Conservation (phyloP, 345 rosid genomes). For the Euphorbia peplus region DNA sequence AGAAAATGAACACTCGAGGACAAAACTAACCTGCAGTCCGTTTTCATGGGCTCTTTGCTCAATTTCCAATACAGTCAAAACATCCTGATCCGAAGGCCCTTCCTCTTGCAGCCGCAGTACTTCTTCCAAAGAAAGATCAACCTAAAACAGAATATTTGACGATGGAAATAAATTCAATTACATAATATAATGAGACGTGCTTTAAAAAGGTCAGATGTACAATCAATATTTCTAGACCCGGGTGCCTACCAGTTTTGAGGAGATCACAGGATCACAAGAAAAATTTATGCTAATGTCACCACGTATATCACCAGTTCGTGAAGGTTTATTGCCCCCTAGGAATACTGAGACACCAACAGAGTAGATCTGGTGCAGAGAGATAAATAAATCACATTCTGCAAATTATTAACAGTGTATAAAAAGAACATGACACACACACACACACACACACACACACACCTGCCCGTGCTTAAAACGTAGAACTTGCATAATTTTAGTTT, state of each 20-base stretch:
- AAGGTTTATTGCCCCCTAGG: slow-evolving; percentile 85
- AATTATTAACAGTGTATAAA: slow-evolving; percentile 7
- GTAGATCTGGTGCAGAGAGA: slow-evolving; percentile 55
- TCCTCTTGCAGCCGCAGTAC: slow-evolving; percentile 71
- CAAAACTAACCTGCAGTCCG: slow-evolving; percentile 65
- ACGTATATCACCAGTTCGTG: slow-evolving; percentile 77
- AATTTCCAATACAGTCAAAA: slow-evolving; percentile 72
- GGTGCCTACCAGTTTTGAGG: slow-evolving; percentile 61
- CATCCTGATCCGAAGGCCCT: slow-evolving; percentile 72
- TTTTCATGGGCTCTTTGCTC: slow-evolving; percentile 96
- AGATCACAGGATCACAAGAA: slow-evolving; percentile 89
- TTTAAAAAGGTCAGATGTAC: not conserved
- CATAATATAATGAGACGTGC: not conserved
- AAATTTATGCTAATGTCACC: slow-evolving; percentile 81
- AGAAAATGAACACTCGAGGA: not conserved
- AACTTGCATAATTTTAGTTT: slow-evolving; percentile 77
- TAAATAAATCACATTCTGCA: slow-evolving; percentile 18
- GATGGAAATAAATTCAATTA: not conserved
- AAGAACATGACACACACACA: slow-evolving; percentile 32
- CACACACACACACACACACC: slow-evolving; percentile 54
- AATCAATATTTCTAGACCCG: not conserved
- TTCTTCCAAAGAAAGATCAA: slow-evolving; percentile 83
- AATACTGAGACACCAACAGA: slow-evolving; percentile 77
- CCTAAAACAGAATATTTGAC: slow-evolving; percentile 40
- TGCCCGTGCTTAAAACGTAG: slow-evolving; percentile 91